Evolutionary conservation across 2,329 filamentous ascomycete species (phyloP).

Genomic region (Aspergillus nomiae): DNA sequence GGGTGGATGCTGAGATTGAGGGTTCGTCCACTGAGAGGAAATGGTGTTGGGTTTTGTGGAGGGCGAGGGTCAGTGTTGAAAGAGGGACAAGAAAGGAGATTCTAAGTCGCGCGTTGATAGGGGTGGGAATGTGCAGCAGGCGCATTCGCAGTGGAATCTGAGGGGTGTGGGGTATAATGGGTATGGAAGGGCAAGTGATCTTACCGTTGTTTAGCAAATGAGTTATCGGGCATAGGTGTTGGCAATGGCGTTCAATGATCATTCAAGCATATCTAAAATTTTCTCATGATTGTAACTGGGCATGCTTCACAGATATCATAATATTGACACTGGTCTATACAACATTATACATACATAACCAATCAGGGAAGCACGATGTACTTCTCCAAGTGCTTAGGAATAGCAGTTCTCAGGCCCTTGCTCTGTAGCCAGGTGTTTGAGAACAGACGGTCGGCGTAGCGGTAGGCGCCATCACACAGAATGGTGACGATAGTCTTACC

Average conservation of each 20-base stretch:
- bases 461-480: constrained; percentile 93
- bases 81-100: constrained; percentile 47
- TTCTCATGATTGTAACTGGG: not conserved
- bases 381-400: constrained; percentile 84
- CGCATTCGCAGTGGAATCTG: constrained; percentile 58
- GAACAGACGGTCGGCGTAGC: constrained; percentile 93
- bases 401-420: constrained; percentile 78
- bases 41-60: constrained; percentile 63
- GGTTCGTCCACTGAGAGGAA: constrained; percentile 35
- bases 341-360: constrained; percentile 11
- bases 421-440: constrained; percentile 85
- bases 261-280: not conserved
- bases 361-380: constrained; percentile 85
- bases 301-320: not conserved
- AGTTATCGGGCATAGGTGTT: not conserved
- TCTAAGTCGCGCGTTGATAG: constrained; percentile 58
- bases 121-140: constrained; percentile 54
- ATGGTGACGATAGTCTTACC: constrained; percentile 92
- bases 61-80: constrained; percentile 44
- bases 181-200: constrained; percentile 55
- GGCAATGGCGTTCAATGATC: not conserved
- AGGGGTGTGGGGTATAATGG: constrained; percentile 63
- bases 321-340: constrained; percentile 8
- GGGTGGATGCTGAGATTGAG: constrained; percentile 51
- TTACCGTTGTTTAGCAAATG: constrained; percentile 44